Evolutionary conservation across 177 flowering plant species (phyloP).

Genomic region (Vitis hybrid): DNA sequence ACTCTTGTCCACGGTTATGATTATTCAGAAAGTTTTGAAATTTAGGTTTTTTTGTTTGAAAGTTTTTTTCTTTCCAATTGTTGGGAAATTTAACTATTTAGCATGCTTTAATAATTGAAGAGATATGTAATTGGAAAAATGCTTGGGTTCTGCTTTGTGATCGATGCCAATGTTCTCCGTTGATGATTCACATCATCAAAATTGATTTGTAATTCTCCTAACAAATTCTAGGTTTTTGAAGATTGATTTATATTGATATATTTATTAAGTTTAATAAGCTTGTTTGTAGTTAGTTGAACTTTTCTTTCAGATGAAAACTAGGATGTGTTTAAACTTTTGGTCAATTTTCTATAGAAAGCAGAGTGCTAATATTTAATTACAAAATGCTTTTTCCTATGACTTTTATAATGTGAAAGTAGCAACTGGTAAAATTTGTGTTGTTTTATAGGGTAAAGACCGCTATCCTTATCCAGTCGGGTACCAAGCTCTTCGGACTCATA

Average conservation of each 20-base stretch:
- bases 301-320: no score
- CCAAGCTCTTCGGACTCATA: slow-evolving; percentile 63
- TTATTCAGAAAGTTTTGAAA: no score
- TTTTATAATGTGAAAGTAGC: neutral
- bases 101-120: neutral
- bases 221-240: neutral
- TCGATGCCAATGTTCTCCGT: neutral
- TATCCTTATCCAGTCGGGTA: slow-evolving; percentile 95
- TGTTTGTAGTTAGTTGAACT: no score
- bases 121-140: neutral
- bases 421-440: slow-evolving; percentile 5
- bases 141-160: neutral
- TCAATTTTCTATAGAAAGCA: neutral
- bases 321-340: neutral
- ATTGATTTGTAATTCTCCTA: neutral
- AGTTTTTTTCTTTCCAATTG: neutral
- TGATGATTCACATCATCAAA: neutral
- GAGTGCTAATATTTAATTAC: neutral
- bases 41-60: neutral
- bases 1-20: no score
- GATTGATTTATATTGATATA: no score
- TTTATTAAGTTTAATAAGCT: no score
- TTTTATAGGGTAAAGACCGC: slow-evolving; percentile 83
- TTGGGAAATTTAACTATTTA: neutral
- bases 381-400: neutral